Evolutionary conservation across 2,329 filamentous ascomycete species (phyloP).

Genomic region (Verticillium tricorpus): DNA sequence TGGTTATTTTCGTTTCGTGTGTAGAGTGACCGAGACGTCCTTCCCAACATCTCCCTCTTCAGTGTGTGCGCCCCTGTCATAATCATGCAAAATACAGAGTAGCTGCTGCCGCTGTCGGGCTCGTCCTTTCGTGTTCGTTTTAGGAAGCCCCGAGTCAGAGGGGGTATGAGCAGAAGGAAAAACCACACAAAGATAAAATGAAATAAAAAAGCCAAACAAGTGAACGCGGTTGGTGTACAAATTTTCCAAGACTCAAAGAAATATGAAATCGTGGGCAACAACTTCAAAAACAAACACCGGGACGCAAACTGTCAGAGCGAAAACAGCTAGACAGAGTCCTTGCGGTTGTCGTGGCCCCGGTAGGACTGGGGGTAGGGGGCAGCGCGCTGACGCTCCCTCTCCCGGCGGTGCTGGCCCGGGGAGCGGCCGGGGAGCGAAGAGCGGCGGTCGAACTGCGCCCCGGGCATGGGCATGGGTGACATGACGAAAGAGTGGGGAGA

Average conservation of each 20-base stretch:
- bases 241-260: background rate
- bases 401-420: background rate
- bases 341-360: conserved; percentile 2
- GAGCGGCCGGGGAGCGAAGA: background rate
- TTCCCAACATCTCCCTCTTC: no score
- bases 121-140: no score
- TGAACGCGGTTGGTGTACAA: no score
- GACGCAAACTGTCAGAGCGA: no score
- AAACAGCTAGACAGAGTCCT: background rate
- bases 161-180: no score
- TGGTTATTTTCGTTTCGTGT: no score
- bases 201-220: no score
- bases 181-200: no score
- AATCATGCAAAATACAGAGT: background rate
- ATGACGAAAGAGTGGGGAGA: background rate
- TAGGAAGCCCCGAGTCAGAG: no score
- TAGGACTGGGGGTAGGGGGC: background rate
- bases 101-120: no score
- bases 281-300: background rate
- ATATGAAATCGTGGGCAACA: background rate
- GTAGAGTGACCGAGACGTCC: no score
- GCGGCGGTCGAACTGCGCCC: background rate
- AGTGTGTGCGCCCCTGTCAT: background rate
- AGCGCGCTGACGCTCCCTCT: background rate
- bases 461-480: background rate